A percentile compares a stretch with the other conserved stretches of the same genome.
These are phyloP conservation scores for Ustulina deusta DNA, from an alignment of 2,329 filamentous ascomycete genomes.

Conservation along the genomic window DNA sequence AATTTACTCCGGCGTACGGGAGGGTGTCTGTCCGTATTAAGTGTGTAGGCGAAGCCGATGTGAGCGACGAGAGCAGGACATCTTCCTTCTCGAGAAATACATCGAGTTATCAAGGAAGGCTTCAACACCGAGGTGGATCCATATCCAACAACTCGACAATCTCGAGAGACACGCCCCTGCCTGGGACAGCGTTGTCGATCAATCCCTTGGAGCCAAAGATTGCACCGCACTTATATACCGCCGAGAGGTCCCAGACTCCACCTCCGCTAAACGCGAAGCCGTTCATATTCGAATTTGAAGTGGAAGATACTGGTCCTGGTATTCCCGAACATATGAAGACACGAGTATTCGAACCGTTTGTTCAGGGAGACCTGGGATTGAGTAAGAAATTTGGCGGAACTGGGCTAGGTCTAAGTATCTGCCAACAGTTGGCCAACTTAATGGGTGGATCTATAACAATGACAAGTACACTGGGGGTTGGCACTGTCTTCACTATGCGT, in stretches of 20 bases:
- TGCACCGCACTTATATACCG: slow-evolving; percentile 59
- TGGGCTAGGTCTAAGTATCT: slow-evolving; percentile 88
- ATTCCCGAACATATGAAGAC: slow-evolving; percentile 82
- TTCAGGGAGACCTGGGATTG: slow-evolving; percentile 89
- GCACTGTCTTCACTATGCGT: slow-evolving; percentile 84
- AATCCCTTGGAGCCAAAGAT: slow-evolving; percentile 71
- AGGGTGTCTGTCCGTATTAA: slow-evolving; percentile 81
- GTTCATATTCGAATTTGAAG: slow-evolving; percentile 87
- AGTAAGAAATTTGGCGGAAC: slow-evolving; percentile 93
- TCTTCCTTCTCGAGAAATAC: slow-evolving; percentile 64
- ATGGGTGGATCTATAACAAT: slow-evolving; percentile 85
- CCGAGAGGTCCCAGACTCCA: slow-evolving; percentile 69
- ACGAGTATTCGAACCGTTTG: slow-evolving; percentile 92
- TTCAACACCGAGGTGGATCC: slow-evolving; percentile 61
- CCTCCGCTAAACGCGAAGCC: slow-evolving; percentile 72
- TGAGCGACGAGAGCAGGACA: slow-evolving; percentile 57
- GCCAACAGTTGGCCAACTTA: slow-evolving; percentile 82
- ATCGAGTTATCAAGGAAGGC: slow-evolving; percentile 57
- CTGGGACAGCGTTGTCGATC: slow-evolving; percentile 69
- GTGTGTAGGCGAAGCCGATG: slow-evolving; percentile 73
- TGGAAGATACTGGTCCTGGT: slow-evolving; percentile 88
- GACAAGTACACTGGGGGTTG: slow-evolving; percentile 76
- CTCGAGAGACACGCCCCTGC: slow-evolving; percentile 56
- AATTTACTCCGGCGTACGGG: slow-evolving; percentile 85
- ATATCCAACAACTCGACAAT: slow-evolving; percentile 64